Base-by-base conservation (phyloP, 768 basidiomycete genomes). In the Pholiota microspora region DNA sequence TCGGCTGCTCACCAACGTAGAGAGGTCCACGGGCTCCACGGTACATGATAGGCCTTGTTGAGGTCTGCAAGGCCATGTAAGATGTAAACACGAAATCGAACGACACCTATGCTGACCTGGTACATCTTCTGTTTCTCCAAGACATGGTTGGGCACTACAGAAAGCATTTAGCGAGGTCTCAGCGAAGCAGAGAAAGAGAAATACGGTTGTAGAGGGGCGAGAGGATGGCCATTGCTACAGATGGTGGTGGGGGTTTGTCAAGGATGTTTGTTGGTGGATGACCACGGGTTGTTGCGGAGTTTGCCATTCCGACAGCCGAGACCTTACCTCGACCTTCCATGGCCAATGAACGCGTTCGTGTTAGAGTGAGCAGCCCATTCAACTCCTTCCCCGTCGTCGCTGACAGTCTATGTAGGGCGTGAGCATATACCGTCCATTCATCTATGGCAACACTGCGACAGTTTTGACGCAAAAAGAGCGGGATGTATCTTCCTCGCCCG, bases 381-480 rank as follows among this genome's bases (percentile, higher is more conserved):
- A 57, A 55, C 34, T 25, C 13, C 23, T 29, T 23, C 18, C 32
- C 50, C 31, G 54, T 55, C 34, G 56, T 47, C 38, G 50, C 49
- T 62, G 63, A 49, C 56, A 29, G 55, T 27, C 38, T 25, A 45
- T 48, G 29, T 62, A 96, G 93, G 94, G 94, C 31, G 74, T 95
- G 36, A 89, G 83, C 59, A 91, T 98, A 49, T 85, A 84, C 67
- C 81, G 97, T 46, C 92, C 95, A 1, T 84, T 99, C 60, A 91
- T 98, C 56, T 98, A 98, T 73, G 97, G 97, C 45, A 98, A 98
- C 69, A 90, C 88, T 10, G 92, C 96, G 28, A 78, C 81, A 0
- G 83, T 93, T 51, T 69, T 99, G 57, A 86, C 83, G 0, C 73
- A 80, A 13, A 82, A 85, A 61, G 94, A 97, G 67, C 80, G 84